These are phyloP conservation scores for Penicillium dipodomyicola DNA, from an alignment of 495 filamentous ascomycete genomes.

Conservation along the genomic window DNA sequence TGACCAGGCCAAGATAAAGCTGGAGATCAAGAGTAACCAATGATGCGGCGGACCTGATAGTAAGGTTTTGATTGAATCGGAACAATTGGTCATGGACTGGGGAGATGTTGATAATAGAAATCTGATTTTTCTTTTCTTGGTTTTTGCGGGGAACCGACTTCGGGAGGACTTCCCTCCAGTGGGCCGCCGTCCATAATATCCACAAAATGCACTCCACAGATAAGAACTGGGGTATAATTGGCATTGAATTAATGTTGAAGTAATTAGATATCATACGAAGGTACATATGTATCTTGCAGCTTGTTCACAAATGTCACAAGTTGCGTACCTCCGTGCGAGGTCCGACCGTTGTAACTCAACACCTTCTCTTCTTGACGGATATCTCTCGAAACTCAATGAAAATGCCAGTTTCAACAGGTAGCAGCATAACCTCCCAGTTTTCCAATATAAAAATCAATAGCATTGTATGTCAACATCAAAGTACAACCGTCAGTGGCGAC, in stretches of 20 bases:
- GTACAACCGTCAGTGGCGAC: conserved; percentile 20
- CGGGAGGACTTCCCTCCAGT: conserved; percentile 31
- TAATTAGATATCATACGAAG: not conserved
- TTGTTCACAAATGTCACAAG: not conserved
- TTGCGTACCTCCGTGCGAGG: not conserved
- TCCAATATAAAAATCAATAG: not conserved
- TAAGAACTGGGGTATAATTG: conserved; percentile 10
- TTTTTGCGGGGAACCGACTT: conserved; percentile 26
- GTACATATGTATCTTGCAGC: not conserved
- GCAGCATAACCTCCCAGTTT: not conserved
- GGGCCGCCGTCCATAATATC: conserved; percentile 12
- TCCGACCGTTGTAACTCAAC: not conserved
- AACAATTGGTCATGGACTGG: conserved; percentile 23
- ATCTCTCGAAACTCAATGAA: not conserved
- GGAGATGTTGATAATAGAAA: conserved; percentile 22
- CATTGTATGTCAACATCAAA: conserved; percentile 1
- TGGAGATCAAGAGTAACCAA: conserved; percentile 22
- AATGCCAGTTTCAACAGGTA: not conserved
- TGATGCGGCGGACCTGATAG: not conserved
- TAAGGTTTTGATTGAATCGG: conserved; percentile 3
- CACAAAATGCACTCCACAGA: conserved; percentile 8
- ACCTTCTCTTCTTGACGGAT: not conserved
- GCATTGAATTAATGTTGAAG: not conserved
- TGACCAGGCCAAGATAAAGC: conserved; percentile 26
- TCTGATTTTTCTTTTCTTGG: conserved; percentile 8